A percentile compares a stretch with the other conserved stretches of the same genome.
Conservation (phyloP, 2,329 filamentous ascomycete species). For the Colletotrichum musicola region DNA sequence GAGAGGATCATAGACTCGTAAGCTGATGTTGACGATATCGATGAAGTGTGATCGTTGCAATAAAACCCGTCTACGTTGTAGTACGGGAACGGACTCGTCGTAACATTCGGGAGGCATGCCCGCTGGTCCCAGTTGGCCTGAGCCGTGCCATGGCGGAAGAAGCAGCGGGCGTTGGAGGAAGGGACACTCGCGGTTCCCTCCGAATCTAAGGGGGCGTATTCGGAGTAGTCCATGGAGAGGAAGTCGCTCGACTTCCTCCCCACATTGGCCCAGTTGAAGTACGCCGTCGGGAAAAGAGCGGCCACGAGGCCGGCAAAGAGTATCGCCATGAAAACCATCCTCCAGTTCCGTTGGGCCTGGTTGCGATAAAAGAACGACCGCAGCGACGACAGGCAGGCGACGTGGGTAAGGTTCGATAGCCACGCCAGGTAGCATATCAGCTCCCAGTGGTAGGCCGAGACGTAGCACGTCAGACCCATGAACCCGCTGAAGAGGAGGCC, state of each 20-base stretch:
- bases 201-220: too few relatives aligned
- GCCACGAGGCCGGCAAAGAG: not conserved
- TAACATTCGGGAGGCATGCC: not conserved
- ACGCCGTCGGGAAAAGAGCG: not conserved
- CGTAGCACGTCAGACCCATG: not conserved
- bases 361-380: not conserved
- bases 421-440: slow-evolving; percentile 47
- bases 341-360: not conserved
- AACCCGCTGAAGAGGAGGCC: slow-evolving; percentile 45
- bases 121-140: not conserved
- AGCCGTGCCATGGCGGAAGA: not conserved
- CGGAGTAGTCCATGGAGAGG: too few relatives aligned
- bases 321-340: not conserved
- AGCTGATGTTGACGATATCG: not conserved
- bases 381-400: not conserved
- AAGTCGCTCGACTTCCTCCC: too few relatives aligned
- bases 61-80: not conserved
- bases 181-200: not conserved
- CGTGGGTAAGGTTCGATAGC: slow-evolving; percentile 49
- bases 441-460: slow-evolving; percentile 48
- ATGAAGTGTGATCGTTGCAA: not conserved
- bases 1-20: slow-evolving; percentile 2
- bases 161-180: slow-evolving; percentile 6
- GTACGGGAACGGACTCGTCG: too few relatives aligned
- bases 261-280: not conserved